phyloP scores from a whole-genome alignment of 1,284 basidiomycete genomes.

The Ceratobasidium sp. region DNA sequence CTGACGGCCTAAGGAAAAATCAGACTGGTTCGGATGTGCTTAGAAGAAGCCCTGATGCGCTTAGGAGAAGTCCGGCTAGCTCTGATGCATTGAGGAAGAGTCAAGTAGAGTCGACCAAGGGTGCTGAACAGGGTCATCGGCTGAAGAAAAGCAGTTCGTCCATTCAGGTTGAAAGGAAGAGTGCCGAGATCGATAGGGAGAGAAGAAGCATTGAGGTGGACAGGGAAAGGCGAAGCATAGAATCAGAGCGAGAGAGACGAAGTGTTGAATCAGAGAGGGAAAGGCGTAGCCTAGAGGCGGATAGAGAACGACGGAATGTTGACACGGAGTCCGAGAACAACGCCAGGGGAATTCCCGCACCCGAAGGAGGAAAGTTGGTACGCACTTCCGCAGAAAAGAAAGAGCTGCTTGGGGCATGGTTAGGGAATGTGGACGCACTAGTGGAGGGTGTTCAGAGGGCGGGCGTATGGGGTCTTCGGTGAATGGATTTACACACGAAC shows the following conservation, averaged over 20 bases:
- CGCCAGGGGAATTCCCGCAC: background rate
- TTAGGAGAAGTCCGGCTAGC: background rate
- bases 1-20: constrained; percentile 1
- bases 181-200: background rate
- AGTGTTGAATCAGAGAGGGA: background rate
- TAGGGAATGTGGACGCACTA: constrained; percentile 87
- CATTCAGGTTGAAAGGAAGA: background rate
- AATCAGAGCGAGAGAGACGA: background rate
- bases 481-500: background rate
- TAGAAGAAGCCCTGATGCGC: background rate
- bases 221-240: background rate
- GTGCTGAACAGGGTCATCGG: background rate
- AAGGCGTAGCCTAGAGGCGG: background rate
- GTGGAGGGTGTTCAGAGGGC: constrained; percentile 84
- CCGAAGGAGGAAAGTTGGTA: constrained; percentile 45
- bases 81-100: background rate
- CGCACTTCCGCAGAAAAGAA: constrained; percentile 86
- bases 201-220: constrained; percentile 3
- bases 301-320: background rate
- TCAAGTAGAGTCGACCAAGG: background rate
- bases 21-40: background rate
- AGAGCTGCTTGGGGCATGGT: constrained; percentile 74
- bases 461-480: constrained; percentile 74
- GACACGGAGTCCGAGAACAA: constrained; percentile 12
- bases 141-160: constrained; percentile 24